A percentile compares a stretch with the other conserved stretches of the same genome.
These are phyloP conservation scores for Strombidium stylifer DNA, from an alignment of 73 alveolate genomes.

Conservation along the genomic window DNA sequence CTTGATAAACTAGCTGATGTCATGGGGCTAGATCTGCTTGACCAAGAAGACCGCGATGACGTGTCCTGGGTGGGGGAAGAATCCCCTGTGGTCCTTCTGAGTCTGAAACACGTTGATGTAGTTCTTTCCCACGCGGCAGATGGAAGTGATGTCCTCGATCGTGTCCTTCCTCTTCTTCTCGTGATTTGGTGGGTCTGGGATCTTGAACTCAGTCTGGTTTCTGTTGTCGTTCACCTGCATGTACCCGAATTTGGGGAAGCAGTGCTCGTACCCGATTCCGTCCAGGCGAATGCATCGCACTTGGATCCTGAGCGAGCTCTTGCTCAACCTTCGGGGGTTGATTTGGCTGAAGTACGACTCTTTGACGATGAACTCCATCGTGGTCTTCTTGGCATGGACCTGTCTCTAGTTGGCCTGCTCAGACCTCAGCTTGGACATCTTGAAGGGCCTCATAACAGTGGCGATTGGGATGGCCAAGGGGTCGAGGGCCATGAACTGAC, in stretches of 20 bases:
- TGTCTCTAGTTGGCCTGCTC: background rate
- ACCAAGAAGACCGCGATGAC: slow-evolving; percentile 31
- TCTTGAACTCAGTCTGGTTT: slow-evolving; percentile 30
- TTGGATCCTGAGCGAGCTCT: slow-evolving; percentile 17
- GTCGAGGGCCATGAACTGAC: slow-evolving; percentile 35
- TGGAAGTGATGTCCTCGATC: slow-evolving; percentile 30
- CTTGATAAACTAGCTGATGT: slow-evolving; percentile 2
- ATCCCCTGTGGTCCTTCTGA: slow-evolving; percentile 31
- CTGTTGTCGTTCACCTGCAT: slow-evolving; percentile 8
- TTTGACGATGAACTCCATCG: slow-evolving; percentile 13
- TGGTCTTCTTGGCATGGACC: background rate
- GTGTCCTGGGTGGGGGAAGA: slow-evolving; percentile 21
- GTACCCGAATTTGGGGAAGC: slow-evolving; percentile 60
- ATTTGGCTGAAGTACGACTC: slow-evolving; percentile 1
- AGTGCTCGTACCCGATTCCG: slow-evolving; percentile 39
- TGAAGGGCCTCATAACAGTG: slow-evolving; percentile 44
- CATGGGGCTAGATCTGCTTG: slow-evolving; percentile 32
- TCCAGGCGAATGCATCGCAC: slow-evolving; percentile 59
- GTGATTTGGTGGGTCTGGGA: slow-evolving; percentile 62
- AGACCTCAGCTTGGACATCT: slow-evolving; percentile 21
- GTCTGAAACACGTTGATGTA: slow-evolving; percentile 18
- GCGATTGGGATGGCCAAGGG: slow-evolving; percentile 48
- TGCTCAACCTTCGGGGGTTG: background rate
- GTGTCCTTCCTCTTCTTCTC: slow-evolving; percentile 61
- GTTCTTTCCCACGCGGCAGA: slow-evolving; percentile 34